Percentiles rank a stretch among this genome's conserved stretches.
Evolutionary conservation across 1,139 yeast species (phyloP).

Genomic region (Kurtzmaniella quercitrusa): DNA sequence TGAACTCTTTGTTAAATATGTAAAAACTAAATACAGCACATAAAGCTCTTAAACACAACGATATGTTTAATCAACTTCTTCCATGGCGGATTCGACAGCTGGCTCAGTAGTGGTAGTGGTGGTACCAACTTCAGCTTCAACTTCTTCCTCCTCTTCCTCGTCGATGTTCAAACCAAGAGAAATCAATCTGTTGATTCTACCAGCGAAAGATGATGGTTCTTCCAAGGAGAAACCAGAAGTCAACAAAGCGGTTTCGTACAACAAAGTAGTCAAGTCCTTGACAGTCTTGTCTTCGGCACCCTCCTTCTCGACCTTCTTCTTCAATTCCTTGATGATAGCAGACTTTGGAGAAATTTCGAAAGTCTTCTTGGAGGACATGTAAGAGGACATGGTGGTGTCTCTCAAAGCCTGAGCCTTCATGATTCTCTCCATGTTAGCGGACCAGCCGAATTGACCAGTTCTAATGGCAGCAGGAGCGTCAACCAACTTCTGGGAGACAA

Average conservation of each 20-base stretch:
- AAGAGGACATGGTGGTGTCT: constrained; percentile 97
- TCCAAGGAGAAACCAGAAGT: constrained; percentile 99
- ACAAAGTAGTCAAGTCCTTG: constrained; percentile 92
- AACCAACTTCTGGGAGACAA: constrained; percentile 93
- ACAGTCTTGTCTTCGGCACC: constrained; percentile 99
- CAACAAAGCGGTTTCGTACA: constrained; percentile 95
- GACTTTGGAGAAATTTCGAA: constrained; percentile 98
- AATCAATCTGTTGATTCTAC: constrained; percentile 97
- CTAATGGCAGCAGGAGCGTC: constrained; percentile 99
- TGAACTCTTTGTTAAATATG: not conserved
- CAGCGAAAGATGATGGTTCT: constrained; percentile 96
- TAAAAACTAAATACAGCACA: not conserved
- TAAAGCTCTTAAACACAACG: not conserved
- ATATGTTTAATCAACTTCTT: constrained; percentile 83
- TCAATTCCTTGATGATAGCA: constrained; percentile 90
- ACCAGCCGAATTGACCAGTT: constrained; percentile 99
- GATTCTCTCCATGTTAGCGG: constrained; percentile 99
- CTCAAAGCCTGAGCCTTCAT: constrained; percentile 99
- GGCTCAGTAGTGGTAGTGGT: constrained; percentile 57
- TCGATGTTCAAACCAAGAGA: constrained; percentile 98
- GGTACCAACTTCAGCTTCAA: constrained; percentile 41
- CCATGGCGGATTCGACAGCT: constrained; percentile 93
- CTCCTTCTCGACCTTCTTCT: constrained; percentile 91
- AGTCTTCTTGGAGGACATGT: constrained; percentile 99
- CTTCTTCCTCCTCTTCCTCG: constrained; percentile 66